A percentile compares a stretch with the other conserved stretches of the same genome.
phyloP scores from a whole-genome alignment of 2,329 filamentous ascomycete genomes.

The Colletotrichum sp. region DNA sequence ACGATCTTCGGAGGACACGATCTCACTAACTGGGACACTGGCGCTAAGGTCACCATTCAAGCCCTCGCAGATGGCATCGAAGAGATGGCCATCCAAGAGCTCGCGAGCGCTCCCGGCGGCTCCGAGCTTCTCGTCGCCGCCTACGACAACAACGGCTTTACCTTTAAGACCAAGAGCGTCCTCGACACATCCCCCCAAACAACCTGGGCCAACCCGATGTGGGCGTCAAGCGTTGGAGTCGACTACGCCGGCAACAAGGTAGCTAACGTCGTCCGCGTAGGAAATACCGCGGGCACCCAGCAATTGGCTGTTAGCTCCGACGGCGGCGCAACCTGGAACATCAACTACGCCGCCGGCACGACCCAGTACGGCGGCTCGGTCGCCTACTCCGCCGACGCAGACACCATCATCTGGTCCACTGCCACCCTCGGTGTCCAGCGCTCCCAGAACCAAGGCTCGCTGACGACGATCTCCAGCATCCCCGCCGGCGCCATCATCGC shows the following conservation, averaged over 20 bases:
- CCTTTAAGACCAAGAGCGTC: slow-evolving; percentile 40
- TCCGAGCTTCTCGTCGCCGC: slow-evolving; percentile 57
- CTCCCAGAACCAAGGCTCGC: slow-evolving; percentile 44
- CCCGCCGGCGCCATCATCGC: slow-evolving; percentile 54
- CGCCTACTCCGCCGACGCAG: slow-evolving; percentile 56
- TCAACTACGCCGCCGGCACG: slow-evolving; percentile 50
- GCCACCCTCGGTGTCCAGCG: slow-evolving; percentile 44
- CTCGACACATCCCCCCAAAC: slow-evolving; percentile 47
- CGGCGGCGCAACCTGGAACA: slow-evolving; percentile 54
- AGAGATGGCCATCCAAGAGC: slow-evolving; percentile 54
- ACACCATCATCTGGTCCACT: slow-evolving; percentile 55
- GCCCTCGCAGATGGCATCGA: slow-evolving; percentile 61
- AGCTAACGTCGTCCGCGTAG: slow-evolving; percentile 54
- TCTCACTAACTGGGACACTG: slow-evolving; percentile 58
- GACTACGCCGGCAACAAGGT: slow-evolving; percentile 54
- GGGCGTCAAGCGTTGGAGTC: slow-evolving; percentile 49
- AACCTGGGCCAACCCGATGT: slow-evolving; percentile 53
- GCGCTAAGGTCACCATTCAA: slow-evolving; percentile 45
- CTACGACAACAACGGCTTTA: slow-evolving; percentile 58
- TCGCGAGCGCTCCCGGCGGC: slow-evolving; percentile 55
- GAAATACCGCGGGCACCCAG: slow-evolving; percentile 45
- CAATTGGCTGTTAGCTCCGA: slow-evolving; percentile 55
- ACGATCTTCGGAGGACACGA: slow-evolving; percentile 60
- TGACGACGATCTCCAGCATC: slow-evolving; percentile 49
- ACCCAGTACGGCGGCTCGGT: slow-evolving; percentile 49